Percentiles rank a stretch among this genome's conserved stretches.
phyloP scores from a whole-genome alignment of 345 rosid genomes.

The Camelina hispida region DNA sequence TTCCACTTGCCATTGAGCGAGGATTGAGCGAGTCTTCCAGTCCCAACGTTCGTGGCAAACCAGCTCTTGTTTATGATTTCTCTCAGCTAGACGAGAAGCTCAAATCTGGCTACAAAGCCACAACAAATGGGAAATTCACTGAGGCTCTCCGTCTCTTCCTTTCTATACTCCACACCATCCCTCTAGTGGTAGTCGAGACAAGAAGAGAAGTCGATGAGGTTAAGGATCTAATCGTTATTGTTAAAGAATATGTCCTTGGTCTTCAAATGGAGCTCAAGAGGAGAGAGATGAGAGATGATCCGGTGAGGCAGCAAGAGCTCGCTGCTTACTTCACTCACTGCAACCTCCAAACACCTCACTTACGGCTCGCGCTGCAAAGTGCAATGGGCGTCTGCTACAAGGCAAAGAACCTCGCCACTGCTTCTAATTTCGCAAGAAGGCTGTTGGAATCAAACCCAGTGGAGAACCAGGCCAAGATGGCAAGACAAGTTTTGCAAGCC shows the following conservation, averaged over 20 bases:
- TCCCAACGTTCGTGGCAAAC: conserved; percentile 87
- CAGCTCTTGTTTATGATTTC: conserved; percentile 75
- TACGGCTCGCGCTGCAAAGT: conserved; percentile 72
- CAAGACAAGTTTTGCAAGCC: conserved; percentile 83
- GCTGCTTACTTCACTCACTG: conserved; percentile 99
- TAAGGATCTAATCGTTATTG: conserved; percentile 74
- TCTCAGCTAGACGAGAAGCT: conserved; percentile 93
- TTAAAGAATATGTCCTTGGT: conserved; percentile 86
- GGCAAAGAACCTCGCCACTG: conserved; percentile 78
- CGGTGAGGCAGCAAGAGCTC: conserved; percentile 85
- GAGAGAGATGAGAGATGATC: conserved; percentile 75
- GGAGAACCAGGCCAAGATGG: conserved; percentile 77
- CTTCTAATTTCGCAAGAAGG: conserved; percentile 80
- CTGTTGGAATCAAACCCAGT: conserved; percentile 73
- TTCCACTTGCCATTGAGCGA: conserved; percentile 78
- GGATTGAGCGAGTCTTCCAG: conserved; percentile 83
- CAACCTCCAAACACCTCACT: conserved; percentile 84
- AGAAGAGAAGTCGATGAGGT: conserved; percentile 99
- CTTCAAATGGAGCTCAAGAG: conserved; percentile 84
- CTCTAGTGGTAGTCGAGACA: conserved; percentile 85
- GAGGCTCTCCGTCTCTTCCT: conserved; percentile 84
- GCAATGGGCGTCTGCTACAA: conserved; percentile 86
- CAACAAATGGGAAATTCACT: conserved; percentile 70
- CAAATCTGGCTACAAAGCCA: conserved; percentile 88
- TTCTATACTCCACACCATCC: conserved; percentile 89